phyloP scores from a whole-genome alignment of 192 early-diverging fungal genomes.

The Backusella luteola region DNA sequence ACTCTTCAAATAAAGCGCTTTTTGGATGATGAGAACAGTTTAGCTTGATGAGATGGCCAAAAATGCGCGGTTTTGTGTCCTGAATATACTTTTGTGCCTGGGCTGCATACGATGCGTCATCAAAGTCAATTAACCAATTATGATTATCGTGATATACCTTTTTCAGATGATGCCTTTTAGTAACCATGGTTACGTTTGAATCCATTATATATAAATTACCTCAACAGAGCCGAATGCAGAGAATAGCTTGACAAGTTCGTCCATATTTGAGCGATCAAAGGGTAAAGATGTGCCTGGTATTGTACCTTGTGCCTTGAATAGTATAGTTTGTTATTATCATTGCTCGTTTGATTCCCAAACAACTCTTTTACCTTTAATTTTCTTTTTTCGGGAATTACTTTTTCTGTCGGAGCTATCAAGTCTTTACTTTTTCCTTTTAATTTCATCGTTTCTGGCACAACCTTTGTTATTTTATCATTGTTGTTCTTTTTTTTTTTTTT shows the following conservation, averaged over 20 bases:
- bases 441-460: neutral
- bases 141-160: slow-evolving; percentile 50
- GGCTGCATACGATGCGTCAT: slow-evolving; percentile 35
- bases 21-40: slow-evolving; percentile 20
- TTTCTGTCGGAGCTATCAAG: neutral
- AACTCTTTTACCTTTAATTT: neutral
- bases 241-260: slow-evolving; percentile 46
- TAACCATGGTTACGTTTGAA: neutral
- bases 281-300: slow-evolving; percentile 26
- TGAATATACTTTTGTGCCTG: slow-evolving; percentile 36
- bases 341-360: neutral
- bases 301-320: neutral
- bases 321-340: neutral
- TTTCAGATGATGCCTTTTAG: neutral
- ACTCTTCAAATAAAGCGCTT: slow-evolving; percentile 44
- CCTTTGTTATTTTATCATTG: neutral
- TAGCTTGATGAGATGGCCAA: slow-evolving; percentile 41
- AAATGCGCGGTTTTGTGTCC: slow-evolving; percentile 32
- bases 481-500: neutral
- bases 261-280: slow-evolving; percentile 43
- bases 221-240: slow-evolving; percentile 42
- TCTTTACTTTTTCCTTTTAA: slow-evolving; percentile 8
- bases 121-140: slow-evolving; percentile 53
- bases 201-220: slow-evolving; percentile 21
- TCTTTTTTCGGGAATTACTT: neutral